A percentile compares a stretch with the other conserved stretches of the same genome.
These are phyloP conservation scores for Talaromyces sp. DNA, from an alignment of 2,329 filamentous ascomycete genomes.

Conservation along the genomic window DNA sequence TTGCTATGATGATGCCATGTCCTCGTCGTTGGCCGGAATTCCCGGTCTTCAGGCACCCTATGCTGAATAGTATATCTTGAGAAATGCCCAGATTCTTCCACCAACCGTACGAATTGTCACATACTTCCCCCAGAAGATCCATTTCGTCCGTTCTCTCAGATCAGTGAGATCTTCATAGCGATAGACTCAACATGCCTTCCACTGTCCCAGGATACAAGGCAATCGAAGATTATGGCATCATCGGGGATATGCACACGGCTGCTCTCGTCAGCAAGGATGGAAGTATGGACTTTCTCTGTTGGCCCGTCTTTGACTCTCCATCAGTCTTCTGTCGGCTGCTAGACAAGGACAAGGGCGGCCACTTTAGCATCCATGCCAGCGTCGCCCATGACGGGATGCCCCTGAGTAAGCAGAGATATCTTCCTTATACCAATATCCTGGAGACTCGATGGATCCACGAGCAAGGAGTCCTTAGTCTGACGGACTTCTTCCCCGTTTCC, in stretches of 20 bases:
- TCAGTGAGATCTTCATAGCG: not conserved
- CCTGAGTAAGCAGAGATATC: slow-evolving; percentile 75
- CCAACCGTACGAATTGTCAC: not conserved
- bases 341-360: slow-evolving; percentile 71
- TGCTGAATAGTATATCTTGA: not conserved
- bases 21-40: slow-evolving; percentile 17
- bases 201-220: slow-evolving; percentile 28
- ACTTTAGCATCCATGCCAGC: slow-evolving; percentile 61
- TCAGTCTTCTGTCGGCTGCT: slow-evolving; percentile 72
- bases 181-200: slow-evolving; percentile 9
- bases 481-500: slow-evolving; percentile 74
- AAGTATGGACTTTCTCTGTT: slow-evolving; percentile 76
- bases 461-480: slow-evolving; percentile 68
- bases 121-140: not conserved
- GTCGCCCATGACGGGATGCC: slow-evolving; percentile 46
- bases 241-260: slow-evolving; percentile 78
- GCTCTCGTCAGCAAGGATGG: slow-evolving; percentile 72
- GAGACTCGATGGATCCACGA: slow-evolving; percentile 77
- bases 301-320: slow-evolving; percentile 77
- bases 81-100: not conserved
- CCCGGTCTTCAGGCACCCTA: not conserved
- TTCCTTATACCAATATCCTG: slow-evolving; percentile 71
- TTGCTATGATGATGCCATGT: slow-evolving; percentile 22
- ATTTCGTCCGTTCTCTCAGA: not conserved
- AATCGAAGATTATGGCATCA: slow-evolving; percentile 76